Evolutionary conservation across 2,329 filamentous ascomycete species (phyloP), one percentile per base, ranked within the genome.

Genomic region (Aspergillus brasiliensis): DNA sequence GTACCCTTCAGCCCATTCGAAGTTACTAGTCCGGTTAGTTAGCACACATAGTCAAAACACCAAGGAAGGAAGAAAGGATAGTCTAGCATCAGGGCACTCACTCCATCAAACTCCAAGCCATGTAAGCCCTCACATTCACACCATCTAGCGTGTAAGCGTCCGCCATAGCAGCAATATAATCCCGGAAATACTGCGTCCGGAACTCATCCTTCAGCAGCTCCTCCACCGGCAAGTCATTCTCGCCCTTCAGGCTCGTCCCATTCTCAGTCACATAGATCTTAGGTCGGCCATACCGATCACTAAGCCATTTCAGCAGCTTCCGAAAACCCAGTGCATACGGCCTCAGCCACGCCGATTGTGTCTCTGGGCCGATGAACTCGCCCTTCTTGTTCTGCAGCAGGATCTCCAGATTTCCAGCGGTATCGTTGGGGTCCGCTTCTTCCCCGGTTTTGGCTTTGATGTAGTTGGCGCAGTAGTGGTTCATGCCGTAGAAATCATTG

Each of bases 401-500:
- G 2, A 87, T 83, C 69, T 95, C 90, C 37, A 96, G 79, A 75
- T 96, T 90, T 56, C 92, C 92, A 11, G 86, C 79, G 75, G 86
- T 87, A 78, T 96, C 91, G 53, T 89, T 83, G 3, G 80, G 79
- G 1, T 84, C 82, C 0, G 90, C 78, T 51, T 83, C 78, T 51
- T 83, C 78, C 6, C 83, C 84, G 7, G 84, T 82, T 71, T 86
- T 86, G 78, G 93, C 88, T 75, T 87, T 88, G 79, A 96, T 88
- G 79, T 91, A 96, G 82, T 95, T 91, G 71, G 91, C 89, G 53
- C 91, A 93, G 82, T 96, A 96, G 82, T 92, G 90, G 82, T 96
- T 96, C 91, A 94, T 94, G 75, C 91, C 92, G 77, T 96, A 96
- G 78, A 96, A 96, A 81, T 96, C 92, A 75, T 95, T 95, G 73